Evolutionary conservation across 192 early-diverging fungal species (phyloP).

Genomic region (Geosiphon pyriformis): DNA sequence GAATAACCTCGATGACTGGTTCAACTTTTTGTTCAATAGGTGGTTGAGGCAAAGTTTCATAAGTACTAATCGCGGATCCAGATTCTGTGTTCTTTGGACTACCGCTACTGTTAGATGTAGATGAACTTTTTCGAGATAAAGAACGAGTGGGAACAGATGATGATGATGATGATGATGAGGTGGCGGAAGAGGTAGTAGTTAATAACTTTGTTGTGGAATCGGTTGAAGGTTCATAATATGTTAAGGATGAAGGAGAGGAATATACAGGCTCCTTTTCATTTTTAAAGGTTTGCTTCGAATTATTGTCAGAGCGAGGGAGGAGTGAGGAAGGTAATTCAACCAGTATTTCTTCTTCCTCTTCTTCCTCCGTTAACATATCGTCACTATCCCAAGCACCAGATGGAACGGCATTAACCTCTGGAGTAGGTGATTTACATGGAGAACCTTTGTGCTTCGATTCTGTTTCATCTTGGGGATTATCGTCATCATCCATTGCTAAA

Average conservation of each 20-base stretch:
- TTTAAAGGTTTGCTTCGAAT: background rate
- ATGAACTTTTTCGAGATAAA: background rate
- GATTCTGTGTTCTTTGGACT: background rate
- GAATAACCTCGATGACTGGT: too few species aligned
- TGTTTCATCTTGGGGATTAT: slow-evolving; percentile 14
- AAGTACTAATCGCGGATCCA: background rate
- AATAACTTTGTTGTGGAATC: background rate
- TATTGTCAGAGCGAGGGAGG: background rate
- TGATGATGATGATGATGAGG: background rate
- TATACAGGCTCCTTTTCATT: background rate
- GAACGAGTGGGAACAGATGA: background rate
- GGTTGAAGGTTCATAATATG: background rate
- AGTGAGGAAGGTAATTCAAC: background rate
- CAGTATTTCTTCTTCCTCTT: slow-evolving; percentile 14
- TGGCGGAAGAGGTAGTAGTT: background rate
- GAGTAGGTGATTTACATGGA: background rate
- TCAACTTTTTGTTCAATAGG: too few species aligned
- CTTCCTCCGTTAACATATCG: slow-evolving; percentile 23
- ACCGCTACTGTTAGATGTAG: background rate
- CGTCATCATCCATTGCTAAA: slow-evolving; percentile 24
- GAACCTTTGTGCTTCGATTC: background rate
- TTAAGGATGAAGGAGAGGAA: background rate
- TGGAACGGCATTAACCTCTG: background rate
- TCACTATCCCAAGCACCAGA: slow-evolving; percentile 18
- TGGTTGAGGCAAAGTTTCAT: background rate